These are phyloP conservation scores for Cicer chorassanicum DNA, from an alignment of 306 rosid species.

Conservation along the genomic window DNA sequence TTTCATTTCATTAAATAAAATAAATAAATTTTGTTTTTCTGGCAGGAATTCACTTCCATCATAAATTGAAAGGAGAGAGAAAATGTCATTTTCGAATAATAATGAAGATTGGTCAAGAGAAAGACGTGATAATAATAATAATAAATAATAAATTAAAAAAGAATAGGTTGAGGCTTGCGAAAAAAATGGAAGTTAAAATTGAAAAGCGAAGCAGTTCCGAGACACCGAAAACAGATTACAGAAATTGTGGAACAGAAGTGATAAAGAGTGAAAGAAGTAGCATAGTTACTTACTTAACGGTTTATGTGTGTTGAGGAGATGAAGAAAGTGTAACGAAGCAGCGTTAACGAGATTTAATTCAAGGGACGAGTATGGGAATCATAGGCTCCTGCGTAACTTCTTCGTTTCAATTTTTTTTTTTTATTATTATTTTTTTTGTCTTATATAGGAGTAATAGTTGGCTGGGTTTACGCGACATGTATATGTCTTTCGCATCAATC, in stretches of 20 bases:
- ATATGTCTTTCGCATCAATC: slow-evolving; percentile 13
- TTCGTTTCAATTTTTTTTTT: slow-evolving; percentile 21
- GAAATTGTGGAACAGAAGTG: neutral
- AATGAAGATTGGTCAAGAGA: slow-evolving; percentile 19
- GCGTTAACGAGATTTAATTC: slow-evolving; percentile 17
- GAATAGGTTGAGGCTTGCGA: neutral
- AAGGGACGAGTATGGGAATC: neutral
- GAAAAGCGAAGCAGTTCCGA: slow-evolving; percentile 1
- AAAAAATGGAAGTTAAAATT: slow-evolving; percentile 18
- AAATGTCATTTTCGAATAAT: slow-evolving; percentile 51
- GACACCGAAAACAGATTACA: neutral
- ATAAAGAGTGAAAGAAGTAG: slow-evolving; percentile 17
- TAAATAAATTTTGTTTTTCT: neutral
- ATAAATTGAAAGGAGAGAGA: slow-evolving; percentile 49
- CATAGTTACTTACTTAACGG: slow-evolving; percentile 34
- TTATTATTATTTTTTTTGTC: slow-evolving; percentile 36
- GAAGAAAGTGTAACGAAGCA: slow-evolving; percentile 16
- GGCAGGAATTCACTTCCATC: slow-evolving; percentile 25
- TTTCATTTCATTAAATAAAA: neutral
- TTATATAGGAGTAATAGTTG: slow-evolving; percentile 49
- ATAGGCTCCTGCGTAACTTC: slow-evolving; percentile 35
- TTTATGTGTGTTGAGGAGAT: slow-evolving; percentile 12
- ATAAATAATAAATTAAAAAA: slow-evolving; percentile 21
- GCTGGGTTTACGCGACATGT: slow-evolving; percentile 47
- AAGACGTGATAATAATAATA: slow-evolving; percentile 35